Percentiles rank a stretch among this genome's conserved stretches.
Evolutionary conservation across 2,329 filamentous ascomycete genomes (phyloP).

Genomic region (Tolypocladium sp.): DNA sequence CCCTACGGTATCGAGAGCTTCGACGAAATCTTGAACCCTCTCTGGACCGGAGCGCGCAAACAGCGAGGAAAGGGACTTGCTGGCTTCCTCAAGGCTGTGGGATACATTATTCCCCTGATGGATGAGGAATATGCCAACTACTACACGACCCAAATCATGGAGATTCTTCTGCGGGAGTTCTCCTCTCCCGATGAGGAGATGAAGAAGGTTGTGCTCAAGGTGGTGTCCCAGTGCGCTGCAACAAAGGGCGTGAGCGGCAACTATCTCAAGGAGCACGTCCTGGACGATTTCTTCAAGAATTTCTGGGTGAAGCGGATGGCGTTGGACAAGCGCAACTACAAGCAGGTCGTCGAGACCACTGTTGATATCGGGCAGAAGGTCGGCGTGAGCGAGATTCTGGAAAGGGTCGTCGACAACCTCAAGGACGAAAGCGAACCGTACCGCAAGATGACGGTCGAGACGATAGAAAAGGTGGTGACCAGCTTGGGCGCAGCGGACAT

Average conservation of each 20-base stretch:
- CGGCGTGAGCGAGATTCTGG: conserved; percentile 90
- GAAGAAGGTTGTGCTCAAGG: conserved; percentile 98
- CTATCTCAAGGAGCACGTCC: conserved; percentile 90
- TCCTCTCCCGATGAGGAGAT: conserved; percentile 97
- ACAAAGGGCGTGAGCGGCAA: conserved; percentile 91
- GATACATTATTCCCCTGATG: conserved; percentile 97
- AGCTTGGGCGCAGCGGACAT: conserved; percentile 91
- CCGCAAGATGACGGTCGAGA: conserved; percentile 98
- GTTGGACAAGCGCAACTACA: conserved; percentile 92
- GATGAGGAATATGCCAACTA: conserved; percentile 99
- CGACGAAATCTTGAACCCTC: conserved; percentile 90
- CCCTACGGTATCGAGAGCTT: conserved; percentile 99
- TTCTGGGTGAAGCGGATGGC: conserved; percentile 99
- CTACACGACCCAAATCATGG: conserved; percentile 98
- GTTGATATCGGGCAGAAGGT: conserved; percentile 97
- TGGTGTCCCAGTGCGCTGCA: conserved; percentile 88
- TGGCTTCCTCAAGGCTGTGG: conserved; percentile 93
- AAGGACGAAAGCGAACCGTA: conserved; percentile 98
- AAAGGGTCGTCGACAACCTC: conserved; percentile 86
- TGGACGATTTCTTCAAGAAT: conserved; percentile 96
- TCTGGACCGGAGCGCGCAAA: conserved; percentile 94
- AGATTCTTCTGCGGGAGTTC: conserved; percentile 92
- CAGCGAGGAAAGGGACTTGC: conserved; percentile 94
- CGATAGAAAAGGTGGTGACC: conserved; percentile 91
- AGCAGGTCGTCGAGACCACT: conserved; percentile 95